phyloP scores from a whole-genome alignment of 495 filamentous ascomycete species.

The Penicillium mononematosum region DNA sequence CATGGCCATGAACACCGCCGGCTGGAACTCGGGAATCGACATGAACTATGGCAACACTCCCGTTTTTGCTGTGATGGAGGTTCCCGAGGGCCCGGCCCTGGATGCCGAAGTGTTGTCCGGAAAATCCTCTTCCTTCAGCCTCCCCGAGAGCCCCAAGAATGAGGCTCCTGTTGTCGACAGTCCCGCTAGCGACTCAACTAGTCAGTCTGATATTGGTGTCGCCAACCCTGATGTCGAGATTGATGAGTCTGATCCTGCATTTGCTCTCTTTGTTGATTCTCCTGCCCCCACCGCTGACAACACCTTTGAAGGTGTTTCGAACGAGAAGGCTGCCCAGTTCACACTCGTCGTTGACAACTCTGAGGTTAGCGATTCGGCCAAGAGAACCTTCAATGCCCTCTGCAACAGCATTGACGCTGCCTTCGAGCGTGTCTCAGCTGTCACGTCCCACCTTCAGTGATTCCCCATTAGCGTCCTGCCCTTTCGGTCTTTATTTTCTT shows the following conservation, averaged over 20 bases:
- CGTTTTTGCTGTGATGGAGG: constrained; percentile 75
- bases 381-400: constrained; percentile 43
- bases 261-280: constrained; percentile 57
- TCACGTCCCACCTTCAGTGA: constrained; percentile 49
- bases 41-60: constrained; percentile 65
- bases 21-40: constrained; percentile 54
- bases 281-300: constrained; percentile 33
- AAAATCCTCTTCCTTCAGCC: constrained; percentile 56
- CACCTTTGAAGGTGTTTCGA: constrained; percentile 53
- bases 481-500: constrained; percentile 22
- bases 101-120: constrained; percentile 63
- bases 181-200: constrained; percentile 32
- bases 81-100: constrained; percentile 67
- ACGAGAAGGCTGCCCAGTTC: constrained; percentile 58
- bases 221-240: constrained; percentile 51
- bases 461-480: constrained; percentile 35
- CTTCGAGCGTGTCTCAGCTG: constrained; percentile 46
- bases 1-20: constrained; percentile 53
- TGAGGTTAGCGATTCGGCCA: constrained; percentile 27
- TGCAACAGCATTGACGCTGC: constrained; percentile 52
- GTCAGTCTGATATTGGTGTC: constrained; percentile 31
- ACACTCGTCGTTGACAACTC: constrained; percentile 59
- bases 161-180: constrained; percentile 51
- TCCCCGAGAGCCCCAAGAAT: constrained; percentile 46
- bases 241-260: constrained; percentile 59